Evolutionary conservation across 140 eudicot genomes (phyloP), one percentile per base, ranked within the genome.

Genomic region (Bidens hawaiensis): DNA sequence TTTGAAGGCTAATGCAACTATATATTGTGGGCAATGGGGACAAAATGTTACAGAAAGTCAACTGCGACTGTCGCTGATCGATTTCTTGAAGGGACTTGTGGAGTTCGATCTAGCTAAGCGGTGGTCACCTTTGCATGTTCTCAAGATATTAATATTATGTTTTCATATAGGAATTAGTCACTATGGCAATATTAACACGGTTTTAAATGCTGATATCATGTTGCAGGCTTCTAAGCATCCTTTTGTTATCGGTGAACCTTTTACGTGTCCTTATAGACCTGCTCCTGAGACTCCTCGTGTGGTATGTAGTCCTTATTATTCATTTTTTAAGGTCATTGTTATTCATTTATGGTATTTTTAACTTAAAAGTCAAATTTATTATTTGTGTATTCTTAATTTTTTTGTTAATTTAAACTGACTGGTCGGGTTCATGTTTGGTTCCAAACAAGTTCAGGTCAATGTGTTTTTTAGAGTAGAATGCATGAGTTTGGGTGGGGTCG

Each of bases 101-200:
- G 97, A 88, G 69, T 88, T 94, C 67, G 97, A 94, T 83, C 99
- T 97, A 57, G 90, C 85, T 41, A 94, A 85, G 63, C 81, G 99
- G 63, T 94, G 99, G 99, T 88, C 99, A 5, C 99, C 99, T 42
- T 76, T 77, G 76, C 99, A 94, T 97, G 99, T 94, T 36, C 60
- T 63, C 74, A 19, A 27, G 3, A 54, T 28, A n/a, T n/a, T n/a
- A 6, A 54, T 28, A 27, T 15, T 63, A 63, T 63, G 27, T 45
- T 43, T 8, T 10, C 18, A 34, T 58, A 16, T 18, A 31, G 27
- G 30, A 3, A 28, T 56, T 30, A 3, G 31, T 56, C 42, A 17
- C 50, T 57, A 68, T 56, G 56, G 30, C 7, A 38, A 52, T 51
- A 15, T 41, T 25, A 36, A 26, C 26, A 26, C 62, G 58, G 53